These are phyloP conservation scores for Calonectria henricotiae DNA, from an alignment of 2,329 filamentous ascomycete genomes.

Conservation along the genomic window DNA sequence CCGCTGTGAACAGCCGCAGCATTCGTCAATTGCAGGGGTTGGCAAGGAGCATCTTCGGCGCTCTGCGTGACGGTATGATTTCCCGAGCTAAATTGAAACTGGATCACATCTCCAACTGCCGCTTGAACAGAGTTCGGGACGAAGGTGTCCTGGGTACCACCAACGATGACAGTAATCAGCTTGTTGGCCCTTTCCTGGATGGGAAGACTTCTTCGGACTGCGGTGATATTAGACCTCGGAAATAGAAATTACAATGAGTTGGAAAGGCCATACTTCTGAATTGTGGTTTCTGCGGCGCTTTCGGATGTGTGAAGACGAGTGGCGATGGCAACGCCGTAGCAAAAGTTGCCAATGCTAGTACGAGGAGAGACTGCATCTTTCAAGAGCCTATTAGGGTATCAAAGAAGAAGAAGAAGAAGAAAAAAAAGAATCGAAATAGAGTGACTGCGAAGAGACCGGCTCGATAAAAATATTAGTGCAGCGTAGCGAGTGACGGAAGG, in stretches of 20 bases:
- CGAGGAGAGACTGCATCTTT: constrained; percentile 8
- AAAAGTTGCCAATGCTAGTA: not conserved
- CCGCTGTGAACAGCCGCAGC: constrained; percentile 60
- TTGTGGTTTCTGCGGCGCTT: constrained; percentile 1
- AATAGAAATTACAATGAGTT: not conserved
- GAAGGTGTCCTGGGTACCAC: constrained; percentile 58
- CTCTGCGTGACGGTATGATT: constrained; percentile 65
- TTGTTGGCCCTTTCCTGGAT: constrained; percentile 41
- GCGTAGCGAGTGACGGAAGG: constrained; percentile 26
- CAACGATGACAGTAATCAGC: constrained; percentile 58
- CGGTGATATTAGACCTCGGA: not conserved
- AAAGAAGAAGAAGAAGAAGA: constrained; percentile 1
- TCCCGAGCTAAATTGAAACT: constrained; percentile 63
- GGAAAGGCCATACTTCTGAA: constrained; percentile 28
- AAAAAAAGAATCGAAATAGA: not conserved
- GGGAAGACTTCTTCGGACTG: constrained; percentile 37
- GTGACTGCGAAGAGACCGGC: constrained; percentile 29
- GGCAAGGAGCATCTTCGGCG: constrained; percentile 56
- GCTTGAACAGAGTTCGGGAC: constrained; percentile 59
- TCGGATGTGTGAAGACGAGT: constrained; percentile 3
- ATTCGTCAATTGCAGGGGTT: constrained; percentile 57
- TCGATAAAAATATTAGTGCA: constrained; percentile 16
- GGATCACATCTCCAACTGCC: constrained; percentile 58
- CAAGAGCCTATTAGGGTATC: not conserved
- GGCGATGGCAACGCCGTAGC: constrained; percentile 22